phyloP scores from a whole-genome alignment of 768 basidiomycete species.

The Suillus occidentalis region DNA sequence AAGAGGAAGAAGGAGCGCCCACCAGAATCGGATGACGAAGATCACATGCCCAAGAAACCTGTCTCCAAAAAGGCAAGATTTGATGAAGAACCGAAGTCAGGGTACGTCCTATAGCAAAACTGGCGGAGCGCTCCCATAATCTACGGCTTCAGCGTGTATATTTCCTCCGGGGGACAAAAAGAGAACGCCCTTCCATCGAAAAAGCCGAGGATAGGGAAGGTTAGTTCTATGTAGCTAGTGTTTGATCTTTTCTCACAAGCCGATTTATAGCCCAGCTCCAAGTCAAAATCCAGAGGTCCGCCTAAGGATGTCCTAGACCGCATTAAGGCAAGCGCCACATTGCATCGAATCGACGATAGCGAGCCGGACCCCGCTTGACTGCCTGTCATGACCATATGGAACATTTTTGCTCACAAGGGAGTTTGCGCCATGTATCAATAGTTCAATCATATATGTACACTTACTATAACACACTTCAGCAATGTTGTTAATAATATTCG shows the following conservation, averaged over 20 bases:
- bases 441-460: neutral
- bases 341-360: slow-evolving; percentile 30
- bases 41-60: slow-evolving; percentile 25
- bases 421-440: neutral
- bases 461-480: neutral
- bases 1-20: slow-evolving; percentile 14
- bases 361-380: slow-evolving; percentile 49
- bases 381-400: slow-evolving; percentile 35
- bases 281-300: slow-evolving; percentile 33
- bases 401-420: neutral
- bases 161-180: slow-evolving; percentile 34
- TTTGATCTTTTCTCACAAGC: neutral
- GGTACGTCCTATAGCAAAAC: neutral
- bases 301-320: slow-evolving; percentile 41
- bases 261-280: slow-evolving; percentile 7
- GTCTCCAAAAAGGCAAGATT: slow-evolving; percentile 6
- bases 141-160: neutral
- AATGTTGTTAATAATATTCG: slow-evolving; percentile 1
- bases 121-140: neutral
- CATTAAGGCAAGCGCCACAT: slow-evolving; percentile 32
- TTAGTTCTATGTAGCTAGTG: neutral
- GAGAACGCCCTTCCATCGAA: slow-evolving; percentile 28
- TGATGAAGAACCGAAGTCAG: neutral
- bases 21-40: slow-evolving; percentile 15
- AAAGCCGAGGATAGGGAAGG: slow-evolving; percentile 7